Evolutionary conservation across 75 land plant species (phyloP).

Genomic region (Sequoiadendron giganteum): DNA sequence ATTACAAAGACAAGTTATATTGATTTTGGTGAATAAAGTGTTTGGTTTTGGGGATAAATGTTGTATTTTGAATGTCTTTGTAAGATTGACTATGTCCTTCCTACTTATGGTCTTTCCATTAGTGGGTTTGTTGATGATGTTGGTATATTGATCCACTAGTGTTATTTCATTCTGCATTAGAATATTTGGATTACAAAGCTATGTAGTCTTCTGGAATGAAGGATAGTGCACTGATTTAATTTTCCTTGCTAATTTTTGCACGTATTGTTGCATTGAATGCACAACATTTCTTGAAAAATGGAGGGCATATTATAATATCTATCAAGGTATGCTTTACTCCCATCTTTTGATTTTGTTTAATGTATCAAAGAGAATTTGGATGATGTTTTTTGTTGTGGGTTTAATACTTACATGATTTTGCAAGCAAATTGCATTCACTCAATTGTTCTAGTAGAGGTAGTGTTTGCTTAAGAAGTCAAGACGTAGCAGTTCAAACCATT

Average conservation of each 20-base stretch:
- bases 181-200: neutral
- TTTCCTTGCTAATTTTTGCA: constrained; percentile 45
- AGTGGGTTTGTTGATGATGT: no score
- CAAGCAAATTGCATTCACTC: constrained; percentile 98
- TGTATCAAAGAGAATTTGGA: no score
- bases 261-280: constrained; percentile 88
- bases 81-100: no score
- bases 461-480: constrained; percentile 60
- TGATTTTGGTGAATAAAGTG: no score
- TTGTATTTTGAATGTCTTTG: no score
- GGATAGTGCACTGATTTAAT: neutral
- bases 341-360: neutral
- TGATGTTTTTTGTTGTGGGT: neutral
- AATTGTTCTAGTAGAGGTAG: constrained; percentile 68
- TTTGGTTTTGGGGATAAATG: no score
- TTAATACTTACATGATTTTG: neutral
- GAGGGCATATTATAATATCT: constrained; percentile 91
- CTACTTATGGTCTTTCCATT: no score
- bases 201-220: no score
- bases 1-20: no score
- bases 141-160: neutral
- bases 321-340: constrained; percentile 58
- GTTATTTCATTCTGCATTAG: neutral
- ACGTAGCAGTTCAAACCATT: constrained; percentile 76
- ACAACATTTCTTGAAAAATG: constrained; percentile 78